A percentile compares a stretch with the other conserved stretches of the same genome.
phyloP scores from a whole-genome alignment of 2,329 filamentous ascomycete genomes.

The Apiospora koreana region DNA sequence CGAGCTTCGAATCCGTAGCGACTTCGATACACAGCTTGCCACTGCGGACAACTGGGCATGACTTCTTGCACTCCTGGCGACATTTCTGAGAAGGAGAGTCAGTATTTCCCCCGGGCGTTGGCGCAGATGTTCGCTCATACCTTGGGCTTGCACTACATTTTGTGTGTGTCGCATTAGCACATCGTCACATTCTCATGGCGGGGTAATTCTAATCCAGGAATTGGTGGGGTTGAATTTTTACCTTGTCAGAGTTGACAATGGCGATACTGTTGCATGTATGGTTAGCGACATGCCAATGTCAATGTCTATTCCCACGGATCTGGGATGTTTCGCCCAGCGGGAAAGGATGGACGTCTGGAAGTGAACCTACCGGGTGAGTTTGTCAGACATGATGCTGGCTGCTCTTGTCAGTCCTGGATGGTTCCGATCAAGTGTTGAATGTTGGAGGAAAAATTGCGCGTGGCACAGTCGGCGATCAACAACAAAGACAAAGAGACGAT shows the following conservation, averaged over 20 bases:
- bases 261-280: constrained; percentile 70
- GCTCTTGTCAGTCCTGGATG: neutral
- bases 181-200: constrained; percentile 29
- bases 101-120: neutral
- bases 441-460: neutral
- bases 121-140: constrained; percentile 42
- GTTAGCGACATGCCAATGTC: neutral
- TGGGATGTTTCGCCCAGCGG: neutral
- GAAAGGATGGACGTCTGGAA: neutral
- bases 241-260: constrained; percentile 98
- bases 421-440: neutral
- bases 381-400: constrained; percentile 14
- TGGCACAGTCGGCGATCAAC: constrained; percentile 1
- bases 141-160: constrained; percentile 79
- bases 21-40: constrained; percentile 99
- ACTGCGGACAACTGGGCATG: constrained; percentile 93
- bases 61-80: constrained; percentile 98
- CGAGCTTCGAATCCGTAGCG: constrained; percentile 81
- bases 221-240: constrained; percentile 45
- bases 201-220: constrained; percentile 37
- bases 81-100: constrained; percentile 71
- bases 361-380: constrained; percentile 13
- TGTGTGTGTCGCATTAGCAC: constrained; percentile 19
- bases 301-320: neutral
- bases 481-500: neutral